A percentile compares a stretch with the other conserved stretches of the same genome.
These are phyloP conservation scores for Mycena olivaceomarginata DNA, from an alignment of 768 basidiomycete species.

Conservation along the genomic window DNA sequence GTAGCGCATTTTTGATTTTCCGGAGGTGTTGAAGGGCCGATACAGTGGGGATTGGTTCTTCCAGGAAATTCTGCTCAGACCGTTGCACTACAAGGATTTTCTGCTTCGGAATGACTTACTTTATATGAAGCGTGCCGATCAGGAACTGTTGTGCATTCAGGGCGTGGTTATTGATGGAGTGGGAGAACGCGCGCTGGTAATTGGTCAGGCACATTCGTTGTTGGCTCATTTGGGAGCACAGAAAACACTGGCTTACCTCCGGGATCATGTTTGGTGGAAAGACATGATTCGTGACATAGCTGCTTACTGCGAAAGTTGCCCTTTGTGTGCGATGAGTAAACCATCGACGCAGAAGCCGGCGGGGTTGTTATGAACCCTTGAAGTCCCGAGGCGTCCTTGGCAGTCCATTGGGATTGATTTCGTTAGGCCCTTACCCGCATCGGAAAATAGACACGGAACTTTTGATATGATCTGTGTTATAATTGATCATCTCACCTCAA, in stretches of 20 bases:
- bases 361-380: constrained; percentile 44
- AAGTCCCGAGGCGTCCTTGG: constrained; percentile 50
- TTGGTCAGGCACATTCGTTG: constrained; percentile 57
- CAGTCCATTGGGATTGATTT: constrained; percentile 52
- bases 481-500: constrained; percentile 42
- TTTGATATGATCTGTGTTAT: constrained; percentile 48
- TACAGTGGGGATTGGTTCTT: constrained; percentile 57
- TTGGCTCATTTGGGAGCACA: constrained; percentile 56
- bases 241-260: constrained; percentile 52
- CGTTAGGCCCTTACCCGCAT: constrained; percentile 49
- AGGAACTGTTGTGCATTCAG: constrained; percentile 47
- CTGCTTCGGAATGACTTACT: constrained; percentile 44
- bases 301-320: constrained; percentile 18
- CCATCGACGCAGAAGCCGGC: constrained; percentile 44
- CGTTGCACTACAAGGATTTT: constrained; percentile 52
- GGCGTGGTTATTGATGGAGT: constrained; percentile 38
- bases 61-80: constrained; percentile 44
- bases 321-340: constrained; percentile 45
- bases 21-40: constrained; percentile 2
- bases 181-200: constrained; percentile 48
- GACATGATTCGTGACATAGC: constrained; percentile 29
- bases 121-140: constrained; percentile 32
- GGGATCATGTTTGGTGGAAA: constrained; percentile 37
- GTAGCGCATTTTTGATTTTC: constrained; percentile 25
- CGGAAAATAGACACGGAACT: constrained; percentile 36